These are phyloP conservation scores for Solanum habrochaites DNA, from an alignment of 257 asterid genomes.

Conservation along the genomic window DNA sequence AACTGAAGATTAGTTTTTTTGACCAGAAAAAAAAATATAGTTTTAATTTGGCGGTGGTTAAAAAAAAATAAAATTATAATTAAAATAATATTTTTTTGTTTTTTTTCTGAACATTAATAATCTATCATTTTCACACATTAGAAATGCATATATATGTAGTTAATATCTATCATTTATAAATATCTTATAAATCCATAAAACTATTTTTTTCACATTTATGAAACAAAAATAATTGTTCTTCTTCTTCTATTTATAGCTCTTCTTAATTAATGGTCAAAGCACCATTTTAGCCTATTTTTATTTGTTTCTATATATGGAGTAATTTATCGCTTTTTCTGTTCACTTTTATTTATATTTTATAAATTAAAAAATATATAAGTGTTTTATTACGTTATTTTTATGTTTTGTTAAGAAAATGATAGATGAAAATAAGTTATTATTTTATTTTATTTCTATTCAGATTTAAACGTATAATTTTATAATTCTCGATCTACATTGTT, in stretches of 20 bases:
- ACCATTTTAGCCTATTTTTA: background rate
- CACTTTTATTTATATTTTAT: too few relatives aligned
- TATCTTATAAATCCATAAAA: too few relatives aligned
- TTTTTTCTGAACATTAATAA: background rate
- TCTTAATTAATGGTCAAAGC: background rate
- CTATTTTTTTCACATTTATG: background rate
- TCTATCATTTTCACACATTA: background rate
- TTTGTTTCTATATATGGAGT: too few relatives aligned
- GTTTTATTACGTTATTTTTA: background rate
- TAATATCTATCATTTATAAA: background rate
- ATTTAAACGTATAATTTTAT: background rate
- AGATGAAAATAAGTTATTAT: too few relatives aligned
- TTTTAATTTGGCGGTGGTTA: background rate
- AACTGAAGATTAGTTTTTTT: conserved; percentile 20
- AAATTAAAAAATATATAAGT: too few relatives aligned
- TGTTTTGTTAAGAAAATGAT: background rate
- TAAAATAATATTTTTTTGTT: background rate
- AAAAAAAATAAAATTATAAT: background rate
- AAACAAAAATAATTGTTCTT: too few relatives aligned
- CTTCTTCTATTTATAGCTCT: background rate
- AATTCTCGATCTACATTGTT: accelerated
- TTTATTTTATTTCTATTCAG: too few relatives aligned
- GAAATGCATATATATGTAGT: background rate
- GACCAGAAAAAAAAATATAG: conserved; percentile 5
- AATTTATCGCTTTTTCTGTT: too few relatives aligned